Base-by-base conservation (phyloP, 208 protist genomes). In the Trypanosoma boissoni region DNA sequence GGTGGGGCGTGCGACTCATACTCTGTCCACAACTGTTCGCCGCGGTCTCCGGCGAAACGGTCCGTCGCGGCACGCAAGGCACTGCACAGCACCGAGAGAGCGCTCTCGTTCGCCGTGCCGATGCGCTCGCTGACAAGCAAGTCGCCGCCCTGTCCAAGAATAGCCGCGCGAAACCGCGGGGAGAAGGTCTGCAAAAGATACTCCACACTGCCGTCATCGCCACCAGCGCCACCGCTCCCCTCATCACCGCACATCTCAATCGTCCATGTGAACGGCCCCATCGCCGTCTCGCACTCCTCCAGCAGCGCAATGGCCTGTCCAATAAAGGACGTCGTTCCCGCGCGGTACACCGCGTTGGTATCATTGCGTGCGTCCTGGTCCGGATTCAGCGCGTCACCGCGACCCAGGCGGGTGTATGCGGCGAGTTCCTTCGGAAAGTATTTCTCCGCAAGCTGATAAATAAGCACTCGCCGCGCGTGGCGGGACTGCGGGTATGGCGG, bases 351-450 rank as follows among this genome's bases (percentile, higher is more conserved):
- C 36, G 49, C 48, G 27, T 74, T 78, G 45, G 58, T 56, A 23
- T 23, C 12, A 24, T 64, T 60, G 5, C 57, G n/a, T 55, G 58
- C 58, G 43, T 78, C 72, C 23, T 58, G 58, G 20, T 64, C 58
- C 1, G 88, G 88, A 64, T 95, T 73, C 14, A 54, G 24, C 34
- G 62, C 57, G 56, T 95, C 88, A 51, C 53, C 37, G 29, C 88
- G 82, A 10, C 64, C 54, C 8, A 92, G 73, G 3, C 57, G 59
- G 3, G 62, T 56, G 68, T 92, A 92, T n/a, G 66, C 44, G 24
- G 76, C 68, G 14, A 92, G 56, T 61, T 95, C 85, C 27, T 83
- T 75, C 2, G 85, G 78, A 51, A 95, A 92, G 65, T 95, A 91
- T 56, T 81, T 72, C 63, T 83, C 43, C 2, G 72, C 83, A 18